Percentiles rank a stretch among this genome's conserved stretches.
phyloP scores from a whole-genome alignment of 2,329 filamentous ascomycete species.

The Pseudohalonectria lignicola region DNA sequence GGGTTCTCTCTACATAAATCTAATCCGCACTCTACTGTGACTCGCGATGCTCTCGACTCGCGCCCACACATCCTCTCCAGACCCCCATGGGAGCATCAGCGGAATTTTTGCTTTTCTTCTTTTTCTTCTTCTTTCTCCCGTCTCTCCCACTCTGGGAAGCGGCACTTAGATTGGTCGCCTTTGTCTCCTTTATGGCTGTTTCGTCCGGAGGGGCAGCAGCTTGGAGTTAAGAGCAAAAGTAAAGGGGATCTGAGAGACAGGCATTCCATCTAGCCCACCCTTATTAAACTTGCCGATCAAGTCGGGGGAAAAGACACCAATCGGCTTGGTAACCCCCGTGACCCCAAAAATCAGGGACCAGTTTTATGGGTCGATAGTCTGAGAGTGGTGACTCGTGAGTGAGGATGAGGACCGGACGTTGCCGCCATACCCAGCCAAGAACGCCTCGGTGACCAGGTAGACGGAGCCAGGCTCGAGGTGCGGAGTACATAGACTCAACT shows the following conservation, averaged over 20 bases:
- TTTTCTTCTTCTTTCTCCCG: neutral
- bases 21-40: neutral
- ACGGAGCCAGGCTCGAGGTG: neutral
- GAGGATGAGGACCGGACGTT: neutral
- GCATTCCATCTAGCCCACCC: neutral
- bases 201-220: neutral
- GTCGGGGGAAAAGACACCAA: neutral
- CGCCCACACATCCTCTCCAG: neutral
- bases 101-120: neutral
- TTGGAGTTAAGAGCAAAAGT: neutral
- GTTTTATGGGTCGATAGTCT: conserved; percentile 1
- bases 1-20: no score
- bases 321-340: neutral
- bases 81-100: neutral
- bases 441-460: neutral
- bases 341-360: neutral
- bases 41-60: neutral
- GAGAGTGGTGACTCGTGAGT: neutral
- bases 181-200: neutral
- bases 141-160: no score
- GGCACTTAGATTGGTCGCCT: no score
- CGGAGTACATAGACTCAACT: no score
- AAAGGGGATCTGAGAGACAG: neutral
- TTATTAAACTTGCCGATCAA: neutral
- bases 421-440: neutral